Evolutionary conservation across 805 yeast genomes (phyloP), one percentile per base, ranked within the genome.

Genomic region (Ogataea zsoltii): DNA sequence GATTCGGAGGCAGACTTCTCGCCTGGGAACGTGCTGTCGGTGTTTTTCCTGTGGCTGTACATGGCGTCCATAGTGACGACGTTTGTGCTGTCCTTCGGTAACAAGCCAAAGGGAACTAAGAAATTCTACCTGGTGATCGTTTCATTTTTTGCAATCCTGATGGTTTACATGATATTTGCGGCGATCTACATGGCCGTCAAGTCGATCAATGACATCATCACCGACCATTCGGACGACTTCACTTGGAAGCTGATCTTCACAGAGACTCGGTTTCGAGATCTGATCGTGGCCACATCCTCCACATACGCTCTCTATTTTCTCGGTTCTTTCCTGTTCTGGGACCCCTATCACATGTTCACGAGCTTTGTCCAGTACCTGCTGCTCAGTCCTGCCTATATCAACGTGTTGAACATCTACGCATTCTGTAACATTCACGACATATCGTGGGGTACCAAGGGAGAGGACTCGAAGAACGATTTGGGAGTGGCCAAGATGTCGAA

Each of bases 371-470:
- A 92, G 66, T 92, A 92, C 62, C 65, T 92, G 48, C 66, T 92
- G 50, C 67, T 92, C 46, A 82, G 91, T 51, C 99, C 99, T 0
- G 80, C 95, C 0, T 94, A 91, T 65, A 83, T 90, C 67, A 91
- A 92, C 60, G 92, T 91, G 42, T 72, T 92, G 61, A 90, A 89
- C 65, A 92, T 92, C 50, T 92, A 92, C 67, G 96, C 98, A 2
- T 91, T 92, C 65, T 91, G 97, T 72, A 92, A 92, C 67, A 85
- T 92, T 49, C 96, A 92, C 65, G 99, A 92, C 71, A 83, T 92
- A 38, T 87, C 97, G 6, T 92, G 98, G 98, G 98, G 98, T 63
- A 92, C 96, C 3, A 88, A 91, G 65, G 96, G 96, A 38, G 88
- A 83, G 41, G 81, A 80, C 10, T 76, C 80, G 62, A 80, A 72